Evolutionary conservation across 371 early-diverging fungal genomes (phyloP).

Genomic region (Mortierella sp.): DNA sequence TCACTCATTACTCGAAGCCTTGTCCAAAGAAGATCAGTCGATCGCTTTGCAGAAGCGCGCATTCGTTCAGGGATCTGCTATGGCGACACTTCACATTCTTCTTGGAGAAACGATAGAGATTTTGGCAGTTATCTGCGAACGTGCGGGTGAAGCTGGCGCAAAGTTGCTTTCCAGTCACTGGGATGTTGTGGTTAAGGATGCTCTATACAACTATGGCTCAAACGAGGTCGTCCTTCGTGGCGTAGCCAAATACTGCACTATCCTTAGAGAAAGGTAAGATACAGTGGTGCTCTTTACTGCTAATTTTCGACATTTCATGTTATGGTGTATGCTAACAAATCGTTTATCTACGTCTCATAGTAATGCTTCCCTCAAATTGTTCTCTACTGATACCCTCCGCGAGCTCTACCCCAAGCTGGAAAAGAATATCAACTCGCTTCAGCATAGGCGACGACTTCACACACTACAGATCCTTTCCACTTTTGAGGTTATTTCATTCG

Average conservation of each 20-base stretch:
- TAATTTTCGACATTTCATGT: not conserved
- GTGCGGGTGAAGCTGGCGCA: slow-evolving; percentile 25
- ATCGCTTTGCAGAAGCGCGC: slow-evolving; percentile 57
- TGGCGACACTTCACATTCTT: slow-evolving; percentile 66
- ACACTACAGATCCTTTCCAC: slow-evolving; percentile 78
- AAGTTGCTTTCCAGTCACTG: slow-evolving; percentile 47
- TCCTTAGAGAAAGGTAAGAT: slow-evolving; percentile 64
- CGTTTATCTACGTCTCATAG: slow-evolving; percentile 27
- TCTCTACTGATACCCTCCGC: slow-evolving; percentile 59
- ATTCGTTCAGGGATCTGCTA: slow-evolving; percentile 66
- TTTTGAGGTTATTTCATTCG: slow-evolving; percentile 70
- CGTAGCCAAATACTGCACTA: slow-evolving; percentile 65
- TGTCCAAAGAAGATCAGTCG: slow-evolving; percentile 52
- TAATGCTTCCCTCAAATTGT: slow-evolving; percentile 50
- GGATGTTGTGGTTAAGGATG: slow-evolving; percentile 59
- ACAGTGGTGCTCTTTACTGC: not conserved
- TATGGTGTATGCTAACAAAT: not conserved
- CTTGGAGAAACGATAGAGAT: slow-evolving; percentile 68
- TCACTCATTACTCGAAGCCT: slow-evolving; percentile 54
- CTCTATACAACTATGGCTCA: slow-evolving; percentile 60
- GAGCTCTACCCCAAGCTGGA: slow-evolving; percentile 68
- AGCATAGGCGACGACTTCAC: slow-evolving; percentile 72
- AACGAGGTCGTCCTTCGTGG: slow-evolving; percentile 73
- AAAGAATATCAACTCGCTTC: slow-evolving; percentile 70
- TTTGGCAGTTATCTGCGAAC: slow-evolving; percentile 60